Base-by-base conservation (phyloP, 345 rosid genomes). In the Salix viminalis region DNA sequence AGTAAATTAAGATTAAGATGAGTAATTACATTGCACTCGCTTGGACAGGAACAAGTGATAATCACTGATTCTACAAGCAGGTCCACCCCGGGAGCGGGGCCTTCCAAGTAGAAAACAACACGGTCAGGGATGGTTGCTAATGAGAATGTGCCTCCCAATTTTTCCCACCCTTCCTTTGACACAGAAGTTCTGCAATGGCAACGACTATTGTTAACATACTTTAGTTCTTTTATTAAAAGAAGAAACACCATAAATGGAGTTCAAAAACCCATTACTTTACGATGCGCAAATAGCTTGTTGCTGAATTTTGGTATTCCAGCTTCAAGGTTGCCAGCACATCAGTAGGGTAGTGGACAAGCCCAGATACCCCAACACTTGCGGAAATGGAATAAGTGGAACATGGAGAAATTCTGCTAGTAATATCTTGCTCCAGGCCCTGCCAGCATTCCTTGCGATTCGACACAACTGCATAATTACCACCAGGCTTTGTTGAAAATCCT, bases 351-450 rank as follows among this genome's bases (percentile, higher is more conserved):
- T 84, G 86, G 80, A 86, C 65, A 81, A 85, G 85, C 50, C 94
- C 98, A 0, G 89, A 90, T 19, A 90, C 90, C 30, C 96, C 93
- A 82, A 96, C 92, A 80, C 36, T 21, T 70, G 97, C 98, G 71
- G 91, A 86, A 76, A 93, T 90, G 24, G 83, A 77, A 81, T 90
- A 93, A 68, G 87, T 85, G 60, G 44, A 79, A 72, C 92, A 91
- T 44, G 86, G 83, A 61, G 88, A 84, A 77, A 93, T 83, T 73
- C 83, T 85, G 80, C 80, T 79, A 13, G 97, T 92, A 78, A 93
- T 91, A 85, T 93, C 96, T 85, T 93, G 98, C 73, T 92, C 99
- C 76, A 96, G 85, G 18, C 97, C 98, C 76, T 96, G 96, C 99
- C 99, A 96, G 78, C 91, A 84, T 84, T 93, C 89, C 13, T 78